phyloP scores from a whole-genome alignment of 495 filamentous ascomycete species.

The Pyronema omphalodes region DNA sequence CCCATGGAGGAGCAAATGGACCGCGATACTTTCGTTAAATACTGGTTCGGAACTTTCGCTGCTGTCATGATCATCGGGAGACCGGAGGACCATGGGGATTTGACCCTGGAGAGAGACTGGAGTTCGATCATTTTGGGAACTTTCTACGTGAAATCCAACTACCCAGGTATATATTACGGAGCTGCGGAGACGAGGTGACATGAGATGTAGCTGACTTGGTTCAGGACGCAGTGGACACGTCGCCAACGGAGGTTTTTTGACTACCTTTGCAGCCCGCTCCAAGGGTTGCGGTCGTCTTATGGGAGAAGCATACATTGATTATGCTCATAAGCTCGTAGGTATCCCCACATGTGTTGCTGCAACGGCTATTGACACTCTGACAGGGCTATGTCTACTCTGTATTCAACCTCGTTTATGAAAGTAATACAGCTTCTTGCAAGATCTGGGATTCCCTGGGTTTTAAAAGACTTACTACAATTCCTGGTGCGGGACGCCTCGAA shows the following conservation, averaged over 20 bases:
- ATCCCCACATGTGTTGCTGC: not conserved
- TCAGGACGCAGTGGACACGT: constrained; percentile 72
- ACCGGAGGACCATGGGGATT: constrained; percentile 26
- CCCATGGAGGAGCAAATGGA: constrained; percentile 72
- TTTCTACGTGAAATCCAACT: constrained; percentile 95
- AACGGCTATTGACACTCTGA: not conserved
- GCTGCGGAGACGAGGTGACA: not conserved
- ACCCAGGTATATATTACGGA: constrained; percentile 39
- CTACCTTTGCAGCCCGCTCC: constrained; percentile 77
- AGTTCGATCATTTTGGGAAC: constrained; percentile 70
- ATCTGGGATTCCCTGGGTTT: constrained; percentile 98
- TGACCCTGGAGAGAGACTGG: constrained; percentile 46
- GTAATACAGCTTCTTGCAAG: constrained; percentile 80
- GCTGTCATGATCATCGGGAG: constrained; percentile 81
- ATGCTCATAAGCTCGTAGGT: constrained; percentile 70
- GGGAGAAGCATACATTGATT: constrained; percentile 88
- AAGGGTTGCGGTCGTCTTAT: constrained; percentile 79
- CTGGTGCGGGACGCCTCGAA: constrained; percentile 67
- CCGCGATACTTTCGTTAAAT: constrained; percentile 56
- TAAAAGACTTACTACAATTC: constrained; percentile 85
- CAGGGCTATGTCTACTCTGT: constrained; percentile 88
- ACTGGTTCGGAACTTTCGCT: constrained; percentile 93
- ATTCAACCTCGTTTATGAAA: constrained; percentile 97
- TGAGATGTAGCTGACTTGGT: not conserved
- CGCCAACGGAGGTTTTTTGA: constrained; percentile 89